Percentiles rank a stretch among this genome's conserved stretches.
phyloP scores from a whole-genome alignment of 176 grass and related monocot species.

The Rhipidocladum racemiflorum region DNA sequence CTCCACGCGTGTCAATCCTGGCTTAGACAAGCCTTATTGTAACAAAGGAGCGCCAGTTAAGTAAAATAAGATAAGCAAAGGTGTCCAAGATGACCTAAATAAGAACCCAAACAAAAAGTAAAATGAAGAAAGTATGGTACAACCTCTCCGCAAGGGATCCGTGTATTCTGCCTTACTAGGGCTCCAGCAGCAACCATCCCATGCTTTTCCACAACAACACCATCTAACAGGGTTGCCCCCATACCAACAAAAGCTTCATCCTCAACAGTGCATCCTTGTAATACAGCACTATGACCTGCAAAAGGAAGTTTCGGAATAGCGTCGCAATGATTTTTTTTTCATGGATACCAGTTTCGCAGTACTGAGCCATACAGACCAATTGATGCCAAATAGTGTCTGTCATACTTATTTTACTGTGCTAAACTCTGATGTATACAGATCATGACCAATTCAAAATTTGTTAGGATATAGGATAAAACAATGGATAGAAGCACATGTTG shows the following conservation, averaged over 20 bases:
- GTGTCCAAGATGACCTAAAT: constrained; percentile 5
- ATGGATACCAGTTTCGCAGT: not conserved
- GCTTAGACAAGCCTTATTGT: not conserved
- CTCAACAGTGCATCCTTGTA: constrained; percentile 62
- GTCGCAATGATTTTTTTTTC: not conserved
- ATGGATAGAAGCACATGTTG: not conserved
- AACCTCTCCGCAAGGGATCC: constrained; percentile 85
- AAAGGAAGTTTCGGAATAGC: constrained; percentile 16
- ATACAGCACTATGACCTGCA: constrained; percentile 73
- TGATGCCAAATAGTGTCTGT: not conserved
- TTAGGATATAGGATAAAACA: not conserved
- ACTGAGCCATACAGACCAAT: not conserved
- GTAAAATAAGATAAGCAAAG: constrained; percentile 6
- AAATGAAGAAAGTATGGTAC: constrained; percentile 1
- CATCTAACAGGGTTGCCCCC: constrained; percentile 84
- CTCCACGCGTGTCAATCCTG: not conserved
- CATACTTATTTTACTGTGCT: not conserved
- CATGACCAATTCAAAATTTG: not conserved
- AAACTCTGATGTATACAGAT: constrained; percentile 7
- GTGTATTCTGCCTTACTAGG: constrained; percentile 89
- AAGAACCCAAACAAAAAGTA: constrained; percentile 25
- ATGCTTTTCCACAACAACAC: constrained; percentile 85
- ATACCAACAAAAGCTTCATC: constrained; percentile 96
- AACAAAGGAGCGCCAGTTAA: not conserved
- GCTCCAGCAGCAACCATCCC: constrained; percentile 94